Evolutionary conservation across 129 eudicot species (phyloP), one percentile per base, ranked within the genome.

Genomic region (Saussurea involucrata): DNA sequence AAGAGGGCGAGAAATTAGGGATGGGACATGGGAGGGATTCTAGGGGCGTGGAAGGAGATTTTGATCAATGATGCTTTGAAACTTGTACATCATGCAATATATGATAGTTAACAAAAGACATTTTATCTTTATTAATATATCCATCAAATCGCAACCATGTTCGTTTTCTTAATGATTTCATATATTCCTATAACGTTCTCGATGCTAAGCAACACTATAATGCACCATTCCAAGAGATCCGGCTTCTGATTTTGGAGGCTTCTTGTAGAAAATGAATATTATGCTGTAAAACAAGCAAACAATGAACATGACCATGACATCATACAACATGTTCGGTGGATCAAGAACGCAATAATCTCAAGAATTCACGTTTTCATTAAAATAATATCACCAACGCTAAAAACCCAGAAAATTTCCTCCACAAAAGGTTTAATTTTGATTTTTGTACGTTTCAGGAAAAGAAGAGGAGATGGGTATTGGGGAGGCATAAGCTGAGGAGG

Each of bases 221-320:
- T 89, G 93, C 91, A 88, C 98, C 98, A 94, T 77, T 94, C 98
- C 86, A 91, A 79, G 32, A 91, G 83, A 85, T 94, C 93, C 8
- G 98, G 89, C 83, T 87, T 91, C 40, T 97, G 85, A 65, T 94
- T 94, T 77, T 91, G 98, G 11, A 94, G 92, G 86, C 98, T 91
- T 91, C 98, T 91, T 91, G 98, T 68, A 94, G 87, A 80, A 94
- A 94, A 84, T 94, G 98, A 81, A 94, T 89, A 86, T 94, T 94
- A 86, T 94, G 98, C 98, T 94, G 97, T 75, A 72, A 58, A 20
- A 66, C 57, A 25, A 34, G 15, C 73, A 68, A 76, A 28, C 18
- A 11, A 72, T 21, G 37, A 24, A 24, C 0, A 76, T 64, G 21
- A 22, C n/a, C n/a, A n/a, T n/a, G n/a, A n/a, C n/a, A n/a, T 29